Evolutionary conservation across 2,329 filamentous ascomycete genomes (phyloP), one percentile per base, ranked within the genome.

Genomic region (Claviceps citrina): DNA sequence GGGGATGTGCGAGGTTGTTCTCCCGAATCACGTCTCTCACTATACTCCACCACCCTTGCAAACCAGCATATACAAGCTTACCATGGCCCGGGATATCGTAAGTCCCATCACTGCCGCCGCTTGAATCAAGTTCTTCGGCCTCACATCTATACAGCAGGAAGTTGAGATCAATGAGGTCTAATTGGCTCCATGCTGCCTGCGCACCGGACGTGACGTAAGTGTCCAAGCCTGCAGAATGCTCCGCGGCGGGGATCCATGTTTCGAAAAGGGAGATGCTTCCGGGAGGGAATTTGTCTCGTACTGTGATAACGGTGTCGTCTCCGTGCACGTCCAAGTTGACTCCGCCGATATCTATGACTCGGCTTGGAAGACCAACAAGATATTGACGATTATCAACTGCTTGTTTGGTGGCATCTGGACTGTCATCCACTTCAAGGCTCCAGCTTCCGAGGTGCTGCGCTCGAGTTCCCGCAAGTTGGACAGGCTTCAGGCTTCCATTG

Each of bases 31-130:
- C 81, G 42, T 82, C 70, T 50, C 85, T 80, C 31, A 98, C 65
- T 1, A 94, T 67, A 56, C 86, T 95, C 86, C 89, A 94, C 89
- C 91, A 98, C 28, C 93, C 93, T 58, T 98, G 91, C n/a, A 98
- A 70, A 44, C 91, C 91, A 44, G 89, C 89, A 58, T 96, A 98
- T 2, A 95, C 84, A 31, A 95, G 71, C 43, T 81, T 77, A 2
- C 87, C 89, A 54, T 86, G 68, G 1, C 79, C 78, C 1, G 91
- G 91, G 47, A 98, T 81, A 39, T 78, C 73, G 61, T 96, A 98
- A 7, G 79, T 78, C n/a, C 91, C 89, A 55, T 95, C 84, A 44
- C 73, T 71, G 4, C 85, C 84, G 38, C 71, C 72, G 47, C 82
- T 94, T 6, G 73, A 76, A 49, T 91, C 85, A 36, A 76, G 73